Base-by-base conservation (phyloP, 805 yeast species). In the Hemisphaericaspora nanyangensis region DNA sequence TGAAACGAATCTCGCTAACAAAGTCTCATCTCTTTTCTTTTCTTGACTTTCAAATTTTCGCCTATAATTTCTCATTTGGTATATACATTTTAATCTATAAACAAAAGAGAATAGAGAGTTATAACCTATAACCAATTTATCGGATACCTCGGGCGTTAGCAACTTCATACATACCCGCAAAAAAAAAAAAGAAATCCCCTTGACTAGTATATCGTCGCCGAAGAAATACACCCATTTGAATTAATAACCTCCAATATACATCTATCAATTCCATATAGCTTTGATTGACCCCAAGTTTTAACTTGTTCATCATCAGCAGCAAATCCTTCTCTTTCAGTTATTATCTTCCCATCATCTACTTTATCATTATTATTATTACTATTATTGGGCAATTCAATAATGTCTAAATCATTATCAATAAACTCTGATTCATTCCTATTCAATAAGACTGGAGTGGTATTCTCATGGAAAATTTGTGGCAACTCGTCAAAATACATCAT, bases 201-300 rank as follows among this genome's bases (percentile, higher is more conserved):
- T n/a, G n/a, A 22, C 39, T 44, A 69, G 44, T 60, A 69, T 7
- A 69, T 51, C 3, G 72, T 68, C 17, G 68, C 55, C 7, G 67
- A 49, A 20, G 68, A 51, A 18, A 65, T 58, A 34, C 65, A 60
- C 6, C 63, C 61, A 39, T 54, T 59, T 30, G 61, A 56, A 42
- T 64, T 63, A 10, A 68, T 51, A 15, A 69, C 74, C 38, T 72
- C 77, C 62, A 68, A 65, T 7, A 72, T 65, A 39, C 71, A 57
- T 37, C 64, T 38, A 34, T 59, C 48, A 38, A 52, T 60, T n/a
- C 74, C 72, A 44, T 66, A 65, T 32, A 70, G 45, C 38, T 60
- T 60, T 26, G 65, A 61, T 50, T 67, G 73, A 25, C 72, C 72
- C 72, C 74, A 67, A 3, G 61, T 60, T 40, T 58, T 61, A 18